Percentiles rank a stretch among this genome's conserved stretches.
phyloP scores from a whole-genome alignment of 2,329 filamentous ascomycete genomes.

The Xylaria sp. region DNA sequence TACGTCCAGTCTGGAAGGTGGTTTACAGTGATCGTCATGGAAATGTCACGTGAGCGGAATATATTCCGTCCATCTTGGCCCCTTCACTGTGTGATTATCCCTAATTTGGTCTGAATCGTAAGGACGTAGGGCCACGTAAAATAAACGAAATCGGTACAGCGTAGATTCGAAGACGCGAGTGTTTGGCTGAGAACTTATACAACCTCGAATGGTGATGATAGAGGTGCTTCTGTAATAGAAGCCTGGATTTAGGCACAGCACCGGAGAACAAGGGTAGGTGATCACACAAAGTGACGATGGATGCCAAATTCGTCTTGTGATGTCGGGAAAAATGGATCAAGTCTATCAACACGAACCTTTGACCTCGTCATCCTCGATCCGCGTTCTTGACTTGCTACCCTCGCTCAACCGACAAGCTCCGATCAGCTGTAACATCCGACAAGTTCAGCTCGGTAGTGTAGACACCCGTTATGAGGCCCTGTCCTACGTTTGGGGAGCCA shows the following conservation, averaged over 20 bases:
- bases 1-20: constrained; percentile 29
- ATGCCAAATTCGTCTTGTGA: background rate
- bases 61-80: constrained; percentile 18
- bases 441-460: background rate
- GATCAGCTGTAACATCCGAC: background rate
- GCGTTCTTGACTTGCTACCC: background rate
- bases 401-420: background rate
- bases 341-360: constrained; percentile 10
- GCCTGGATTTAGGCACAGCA: background rate
- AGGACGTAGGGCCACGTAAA: too few relatives aligned
- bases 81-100: background rate
- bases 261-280: background rate
- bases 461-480: constrained; percentile 31
- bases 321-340: constrained; percentile 5
- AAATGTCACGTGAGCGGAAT: constrained; percentile 25
- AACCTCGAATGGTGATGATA: too few relatives aligned
- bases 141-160: too few relatives aligned
- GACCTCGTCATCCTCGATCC: background rate
- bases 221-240: background rate
- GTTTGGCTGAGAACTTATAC: too few relatives aligned
- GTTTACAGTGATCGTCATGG: constrained; percentile 13
- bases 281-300: background rate
- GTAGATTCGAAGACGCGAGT: too few relatives aligned
- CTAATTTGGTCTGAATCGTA: background rate
- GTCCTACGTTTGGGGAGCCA: constrained; percentile 35